Base-by-base conservation (phyloP, 768 basidiomycete genomes). In the Russula sp. region DNA sequence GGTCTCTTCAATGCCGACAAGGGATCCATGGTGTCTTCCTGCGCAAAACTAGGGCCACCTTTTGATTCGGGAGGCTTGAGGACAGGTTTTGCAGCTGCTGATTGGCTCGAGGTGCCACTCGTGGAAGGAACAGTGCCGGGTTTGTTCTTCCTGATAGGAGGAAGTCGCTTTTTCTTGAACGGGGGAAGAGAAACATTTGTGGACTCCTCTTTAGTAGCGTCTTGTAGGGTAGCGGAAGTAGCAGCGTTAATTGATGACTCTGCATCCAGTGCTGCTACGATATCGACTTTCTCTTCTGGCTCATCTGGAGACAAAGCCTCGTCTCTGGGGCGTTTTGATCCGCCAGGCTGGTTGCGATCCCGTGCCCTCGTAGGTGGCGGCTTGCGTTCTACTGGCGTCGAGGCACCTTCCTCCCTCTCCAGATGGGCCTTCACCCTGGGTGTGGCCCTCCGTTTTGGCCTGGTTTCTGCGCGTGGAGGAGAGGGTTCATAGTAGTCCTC, bases 81-180 rank as follows among this genome's bases (percentile, higher is more conserved):
- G 26, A 44, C 42, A 24, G 63, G 52, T 51, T 54, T 67, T 13
- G 42, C 58, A 50, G 57, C 8, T 22, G 66, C 26, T 16, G 51
- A 32, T 42, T 57, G 59, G 50, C 10, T 56, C 26, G 57, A 53
- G 24, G 57, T 38, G 46, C 34, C 59, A 22, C 38, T 50, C 22
- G 63, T 36, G 28, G 61, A 42, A 50, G 67, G 51, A 26, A 34
- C 56, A 8, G 66, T 13, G 5, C 46, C 46, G 14, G 62, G 59
- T 51, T 69, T 69, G 56, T 63, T 63, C 62, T 69, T 69, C 59
- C 49, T 69, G 40, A 69, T 68, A 14, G 66, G 55, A 18, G 68
- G 68, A 20, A 68, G 57, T 50, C 67, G 63, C 44, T 61, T 67
- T 34, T 69, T 69, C 60, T 69, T 69, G 32, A 69, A 69, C 16